phyloP scores from a whole-genome alignment of 805 yeast genomes.

The Jamesozyma hellenica region DNA sequence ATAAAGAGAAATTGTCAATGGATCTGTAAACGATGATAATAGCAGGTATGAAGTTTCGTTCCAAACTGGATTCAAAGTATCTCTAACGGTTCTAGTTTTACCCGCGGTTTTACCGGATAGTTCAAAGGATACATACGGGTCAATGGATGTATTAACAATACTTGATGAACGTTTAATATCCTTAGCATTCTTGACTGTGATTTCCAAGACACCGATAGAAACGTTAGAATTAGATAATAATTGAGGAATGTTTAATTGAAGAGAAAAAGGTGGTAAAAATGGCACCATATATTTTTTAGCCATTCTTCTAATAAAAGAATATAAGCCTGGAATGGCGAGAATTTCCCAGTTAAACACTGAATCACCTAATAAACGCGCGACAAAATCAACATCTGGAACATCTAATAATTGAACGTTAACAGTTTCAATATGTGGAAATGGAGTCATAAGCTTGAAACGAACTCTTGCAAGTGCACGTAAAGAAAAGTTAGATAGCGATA shows the following conservation, averaged over 20 bases:
- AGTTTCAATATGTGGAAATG: conserved; percentile 90
- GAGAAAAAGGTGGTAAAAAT: conserved; percentile 78
- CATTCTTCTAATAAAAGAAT: conserved; percentile 74
- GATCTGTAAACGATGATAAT: conserved; percentile 68
- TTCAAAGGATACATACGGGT: conserved; percentile 77
- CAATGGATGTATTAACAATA: conserved; percentile 67
- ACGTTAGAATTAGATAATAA: conserved; percentile 78
- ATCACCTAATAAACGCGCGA: conserved; percentile 64
- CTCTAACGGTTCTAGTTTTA: conserved; percentile 55
- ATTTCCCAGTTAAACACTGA: conserved; percentile 80
- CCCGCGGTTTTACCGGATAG: conserved; percentile 50
- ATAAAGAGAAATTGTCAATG: conserved; percentile 57
- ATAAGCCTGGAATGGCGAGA: conserved; percentile 78
- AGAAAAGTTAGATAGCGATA: conserved; percentile 69
- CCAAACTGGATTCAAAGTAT: conserved; percentile 72
- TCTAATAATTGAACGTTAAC: conserved; percentile 76
- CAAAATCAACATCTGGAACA: conserved; percentile 83
- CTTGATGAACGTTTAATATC: conserved; percentile 57
- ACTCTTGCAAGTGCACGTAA: conserved; percentile 68
- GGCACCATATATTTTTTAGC: conserved; percentile 82
- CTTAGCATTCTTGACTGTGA: conserved; percentile 57
- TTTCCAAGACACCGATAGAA: conserved; percentile 76
- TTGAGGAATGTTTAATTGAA: conserved; percentile 88
- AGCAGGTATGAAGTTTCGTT: conserved; percentile 66
- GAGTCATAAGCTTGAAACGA: conserved; percentile 77